Evolutionary conservation across 345 rosid genomes (phyloP).

Genomic region (Eucalyptus tenuipes): DNA sequence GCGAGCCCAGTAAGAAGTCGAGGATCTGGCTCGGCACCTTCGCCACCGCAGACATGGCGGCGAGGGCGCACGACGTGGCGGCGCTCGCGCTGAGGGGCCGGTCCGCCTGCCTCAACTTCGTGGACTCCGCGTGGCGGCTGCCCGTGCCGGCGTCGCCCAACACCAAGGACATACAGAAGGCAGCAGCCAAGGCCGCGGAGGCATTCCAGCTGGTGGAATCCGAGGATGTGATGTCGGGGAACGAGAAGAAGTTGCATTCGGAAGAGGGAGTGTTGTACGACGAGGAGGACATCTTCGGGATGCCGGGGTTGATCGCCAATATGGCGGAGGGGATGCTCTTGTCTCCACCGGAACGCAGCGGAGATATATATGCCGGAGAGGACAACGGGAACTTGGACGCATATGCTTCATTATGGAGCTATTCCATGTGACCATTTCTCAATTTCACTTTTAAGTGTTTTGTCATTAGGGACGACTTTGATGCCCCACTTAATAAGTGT

Average conservation of each 20-base stretch:
- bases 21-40: conserved; percentile 88
- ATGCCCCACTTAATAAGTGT: not conserved
- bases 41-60: conserved; percentile 70
- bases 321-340: conserved; percentile 84
- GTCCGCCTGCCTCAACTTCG: conserved; percentile 73
- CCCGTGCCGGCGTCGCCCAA: conserved; percentile 45
- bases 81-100: conserved; percentile 58
- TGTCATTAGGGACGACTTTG: not conserved
- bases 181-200: conserved; percentile 57
- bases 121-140: conserved; percentile 67
- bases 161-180: conserved; percentile 61
- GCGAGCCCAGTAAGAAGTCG: conserved; percentile 73
- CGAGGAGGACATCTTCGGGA: conserved; percentile 52
- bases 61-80: conserved; percentile 87
- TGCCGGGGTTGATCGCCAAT: conserved; percentile 42
- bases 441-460: not conserved
- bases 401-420: conserved; percentile 59
- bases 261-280: conserved; percentile 22
- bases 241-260: conserved; percentile 25
- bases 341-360: conserved; percentile 49
- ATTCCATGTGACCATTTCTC: not conserved
- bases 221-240: conserved; percentile 3
- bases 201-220: conserved; percentile 16
- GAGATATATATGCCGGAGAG: not conserved
- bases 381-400: conserved; percentile 19